Conservation (phyloP, 805 yeast species). For the Komagataella mondaviorum region DNA sequence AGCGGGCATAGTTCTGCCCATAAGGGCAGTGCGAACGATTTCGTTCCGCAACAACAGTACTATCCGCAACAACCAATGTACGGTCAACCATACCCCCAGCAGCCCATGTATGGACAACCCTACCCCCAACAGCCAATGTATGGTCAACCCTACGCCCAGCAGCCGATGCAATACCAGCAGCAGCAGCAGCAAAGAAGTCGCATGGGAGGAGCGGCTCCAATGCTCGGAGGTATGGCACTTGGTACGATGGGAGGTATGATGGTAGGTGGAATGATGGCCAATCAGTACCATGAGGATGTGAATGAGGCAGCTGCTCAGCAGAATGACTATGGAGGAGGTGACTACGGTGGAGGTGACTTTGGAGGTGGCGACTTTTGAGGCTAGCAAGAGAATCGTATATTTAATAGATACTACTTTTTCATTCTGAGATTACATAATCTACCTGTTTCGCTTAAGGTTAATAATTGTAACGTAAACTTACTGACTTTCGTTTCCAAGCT, state of each 20-base stretch:
- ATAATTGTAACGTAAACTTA: not conserved
- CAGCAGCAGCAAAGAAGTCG: conserved; percentile 6
- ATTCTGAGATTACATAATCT: not conserved
- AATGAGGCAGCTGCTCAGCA: not conserved
- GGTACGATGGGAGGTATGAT: conserved; percentile 17
- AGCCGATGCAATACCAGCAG: conserved; percentile 9
- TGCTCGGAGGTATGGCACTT: conserved; percentile 18
- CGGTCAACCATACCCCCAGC: conserved; percentile 6
- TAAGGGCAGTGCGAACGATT: not conserved
- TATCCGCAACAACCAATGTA: conserved; percentile 6
- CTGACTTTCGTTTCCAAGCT: not conserved
- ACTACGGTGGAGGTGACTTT: conserved; percentile 7
- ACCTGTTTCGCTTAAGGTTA: not conserved
- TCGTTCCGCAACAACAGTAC: conserved; percentile 6
- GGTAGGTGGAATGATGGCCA: conserved; percentile 8
- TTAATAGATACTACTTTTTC: not conserved
- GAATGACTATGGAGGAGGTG: conserved; percentile 3
- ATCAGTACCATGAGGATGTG: not conserved
- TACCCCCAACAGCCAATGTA: conserved; percentile 8
- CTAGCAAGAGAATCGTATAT: conserved; percentile 4
- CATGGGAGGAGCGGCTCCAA: conserved; percentile 15
- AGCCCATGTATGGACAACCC: conserved; percentile 5
- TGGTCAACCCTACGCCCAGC: conserved; percentile 9
- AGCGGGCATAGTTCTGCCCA: not conserved
- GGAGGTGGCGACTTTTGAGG: conserved; percentile 14